Evolutionary conservation across 805 yeast species (phyloP).

Genomic region (Candida incommunis): DNA sequence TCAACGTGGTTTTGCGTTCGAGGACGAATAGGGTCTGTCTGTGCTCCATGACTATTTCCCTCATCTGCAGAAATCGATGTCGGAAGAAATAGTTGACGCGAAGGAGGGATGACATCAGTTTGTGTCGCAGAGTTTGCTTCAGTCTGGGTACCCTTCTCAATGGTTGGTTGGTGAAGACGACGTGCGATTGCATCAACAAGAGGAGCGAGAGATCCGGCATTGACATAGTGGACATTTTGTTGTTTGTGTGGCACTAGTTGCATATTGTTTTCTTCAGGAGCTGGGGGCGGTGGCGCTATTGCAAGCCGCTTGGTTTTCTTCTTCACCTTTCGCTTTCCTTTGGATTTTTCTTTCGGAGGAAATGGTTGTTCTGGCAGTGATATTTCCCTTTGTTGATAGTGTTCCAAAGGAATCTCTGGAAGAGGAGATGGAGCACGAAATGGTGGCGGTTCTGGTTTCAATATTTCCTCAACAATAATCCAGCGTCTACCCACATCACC

Average conservation of each 20-base stretch:
- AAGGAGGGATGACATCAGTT: not conserved
- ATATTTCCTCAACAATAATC: slow-evolving; percentile 18
- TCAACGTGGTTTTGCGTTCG: not conserved
- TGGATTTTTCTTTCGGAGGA: slow-evolving; percentile 4
- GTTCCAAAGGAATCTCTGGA: not conserved
- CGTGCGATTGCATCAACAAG: slow-evolving; percentile 6
- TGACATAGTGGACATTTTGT: slow-evolving; percentile 3
- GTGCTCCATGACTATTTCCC: slow-evolving; percentile 1
- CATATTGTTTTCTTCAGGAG: not conserved
- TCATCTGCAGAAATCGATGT: not conserved
- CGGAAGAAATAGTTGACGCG: not conserved
- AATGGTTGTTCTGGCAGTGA: not conserved
- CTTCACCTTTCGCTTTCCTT: slow-evolving; percentile 4
- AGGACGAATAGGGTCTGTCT: not conserved
- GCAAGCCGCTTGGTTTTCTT: slow-evolving; percentile 4
- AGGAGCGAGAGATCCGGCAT: slow-evolving; percentile 5
- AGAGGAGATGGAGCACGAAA: not conserved
- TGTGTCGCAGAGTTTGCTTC: not conserved
- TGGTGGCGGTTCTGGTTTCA: slow-evolving; percentile 8
- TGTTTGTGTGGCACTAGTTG: not conserved
- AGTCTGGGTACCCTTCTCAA: not conserved
- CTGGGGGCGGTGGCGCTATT: not conserved
- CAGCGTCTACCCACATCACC: slow-evolving; percentile 29
- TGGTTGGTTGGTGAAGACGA: slow-evolving; percentile 3
- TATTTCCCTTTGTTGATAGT: not conserved